Evolutionary conservation across 768 basidiomycete genomes (phyloP), one percentile per base, ranked within the genome.

Genomic region (Leccinum pellstonianum): DNA sequence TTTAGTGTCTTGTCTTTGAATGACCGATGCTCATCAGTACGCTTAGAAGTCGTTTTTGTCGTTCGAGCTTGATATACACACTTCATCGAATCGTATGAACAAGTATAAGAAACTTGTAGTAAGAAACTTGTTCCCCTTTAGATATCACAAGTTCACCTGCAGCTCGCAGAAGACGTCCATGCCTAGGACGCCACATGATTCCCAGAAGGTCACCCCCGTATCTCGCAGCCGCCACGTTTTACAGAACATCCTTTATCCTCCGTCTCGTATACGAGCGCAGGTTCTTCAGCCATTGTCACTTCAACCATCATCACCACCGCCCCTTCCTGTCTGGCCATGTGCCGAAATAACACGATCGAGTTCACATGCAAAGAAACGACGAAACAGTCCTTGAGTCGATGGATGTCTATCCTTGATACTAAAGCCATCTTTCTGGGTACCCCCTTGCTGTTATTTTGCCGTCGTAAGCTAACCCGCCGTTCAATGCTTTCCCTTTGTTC

Each of bases 301-400:
- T 51, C 52, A 35, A 4, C 15, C n/a, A 51, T 59, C 43, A 8
- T 12, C 37, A 21, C 7, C 14, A 4, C 46, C 33, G 4, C 6
- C 10, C 2, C 52, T 31, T 51, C 54, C 55, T 3, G 21, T 58
- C 12, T 70, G 65, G 63, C 59, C 66, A 31, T 69, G 68, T 57
- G 63, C 60, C 12, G 60, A 63, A 51, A 70, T 68, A 58, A 60
- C 68, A 2, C 59, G 57, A 53, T 59, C 61, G 14, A 38, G 31
- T 27, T 49, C 41, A 9, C 60, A 67, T 53, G 37, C 3, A 17
- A 53, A 53, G 61, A 58, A 49, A 57, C 64, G 55, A 57, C 52
- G n/a, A 62, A 55, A 38, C 41, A 27, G 11, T 59, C 62, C 3
- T 58, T 43, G 49, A 55, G 11, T 64, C 56, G 3, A 57, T 61